phyloP scores from a whole-genome alignment of 257 asterid species.

The Rubia yunnanensis region DNA sequence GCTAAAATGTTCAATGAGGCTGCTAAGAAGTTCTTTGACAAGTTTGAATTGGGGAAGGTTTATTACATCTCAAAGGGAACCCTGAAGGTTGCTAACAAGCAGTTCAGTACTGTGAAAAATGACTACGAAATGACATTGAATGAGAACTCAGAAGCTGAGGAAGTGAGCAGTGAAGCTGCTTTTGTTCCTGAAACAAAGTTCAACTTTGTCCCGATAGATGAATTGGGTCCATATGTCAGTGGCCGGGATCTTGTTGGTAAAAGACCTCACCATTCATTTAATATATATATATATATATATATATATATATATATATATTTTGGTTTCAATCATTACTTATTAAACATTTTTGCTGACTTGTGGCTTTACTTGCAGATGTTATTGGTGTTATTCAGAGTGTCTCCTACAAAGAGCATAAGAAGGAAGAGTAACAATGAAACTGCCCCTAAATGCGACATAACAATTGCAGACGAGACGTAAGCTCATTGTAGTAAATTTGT shows the following conservation, averaged over 20 bases:
- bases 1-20: slow-evolving; percentile 98
- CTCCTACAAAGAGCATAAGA: slow-evolving; percentile 69
- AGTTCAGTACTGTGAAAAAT: slow-evolving; percentile 70
- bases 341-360: slow-evolving; percentile 1
- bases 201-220: slow-evolving; percentile 75
- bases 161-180: slow-evolving; percentile 47
- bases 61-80: slow-evolving; percentile 87
- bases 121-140: slow-evolving; percentile 90
- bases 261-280: slow-evolving; percentile 9
- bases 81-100: slow-evolving; percentile 80
- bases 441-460: slow-evolving; percentile 80
- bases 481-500: slow-evolving; percentile 1
- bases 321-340: background rate
- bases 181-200: slow-evolving; percentile 72
- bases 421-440: slow-evolving; percentile 76
- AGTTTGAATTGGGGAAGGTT: slow-evolving; percentile 83
- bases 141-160: slow-evolving; percentile 81
- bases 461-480: slow-evolving; percentile 87
- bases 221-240: slow-evolving; percentile 77
- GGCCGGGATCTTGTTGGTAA: slow-evolving; percentile 87
- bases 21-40: slow-evolving; percentile 79
- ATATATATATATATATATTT: background rate
- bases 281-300: too few species aligned
- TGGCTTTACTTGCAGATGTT: slow-evolving; percentile 44
- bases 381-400: slow-evolving; percentile 77